A percentile compares a stretch with the other conserved stretches of the same genome.
Conservation (phyloP, 495 filamentous ascomycete species). For the Hyphodiscus hymeniophilus region DNA sequence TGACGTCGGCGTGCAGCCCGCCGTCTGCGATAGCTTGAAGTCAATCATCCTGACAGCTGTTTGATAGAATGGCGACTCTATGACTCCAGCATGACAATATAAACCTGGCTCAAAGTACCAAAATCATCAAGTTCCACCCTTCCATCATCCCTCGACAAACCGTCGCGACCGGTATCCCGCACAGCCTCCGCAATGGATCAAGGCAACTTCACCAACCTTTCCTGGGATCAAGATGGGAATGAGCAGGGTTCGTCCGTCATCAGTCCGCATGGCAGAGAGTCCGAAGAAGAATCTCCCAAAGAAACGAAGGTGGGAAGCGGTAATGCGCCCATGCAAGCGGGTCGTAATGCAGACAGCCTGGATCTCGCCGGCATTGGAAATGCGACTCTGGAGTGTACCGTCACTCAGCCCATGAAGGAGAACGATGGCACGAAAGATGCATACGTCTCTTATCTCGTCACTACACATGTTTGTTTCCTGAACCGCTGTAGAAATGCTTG, state of each 20-base stretch:
- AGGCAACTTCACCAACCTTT: neutral
- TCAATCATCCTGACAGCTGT: too few species aligned
- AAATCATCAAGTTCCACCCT: neutral
- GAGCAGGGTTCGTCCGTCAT: neutral
- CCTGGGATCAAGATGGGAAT: neutral
- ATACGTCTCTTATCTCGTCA: slow-evolving; percentile 91
- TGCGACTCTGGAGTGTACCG: slow-evolving; percentile 74
- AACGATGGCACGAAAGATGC: slow-evolving; percentile 96
- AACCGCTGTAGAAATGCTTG: neutral
- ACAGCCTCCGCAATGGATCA: neutral
- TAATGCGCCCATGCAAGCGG: slow-evolving; percentile 38
- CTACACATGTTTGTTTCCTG: slow-evolving; percentile 62
- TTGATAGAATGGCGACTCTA: too few species aligned
- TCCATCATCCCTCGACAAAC: neutral
- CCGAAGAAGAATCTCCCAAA: slow-evolving; percentile 3
- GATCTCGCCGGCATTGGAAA: slow-evolving; percentile 52
- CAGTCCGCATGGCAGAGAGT: neutral
- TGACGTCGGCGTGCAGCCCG: too few species aligned
- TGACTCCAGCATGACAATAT: too few species aligned
- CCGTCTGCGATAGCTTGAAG: too few species aligned
- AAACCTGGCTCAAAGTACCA: neutral
- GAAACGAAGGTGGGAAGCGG: slow-evolving; percentile 6
- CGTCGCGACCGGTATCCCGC: neutral
- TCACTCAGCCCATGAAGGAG: slow-evolving; percentile 79
- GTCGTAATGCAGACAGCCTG: slow-evolving; percentile 18